Evolutionary conservation across 1,139 yeast species (phyloP), one percentile per base, ranked within the genome.

Genomic region (Meyerozyma carpophila): DNA sequence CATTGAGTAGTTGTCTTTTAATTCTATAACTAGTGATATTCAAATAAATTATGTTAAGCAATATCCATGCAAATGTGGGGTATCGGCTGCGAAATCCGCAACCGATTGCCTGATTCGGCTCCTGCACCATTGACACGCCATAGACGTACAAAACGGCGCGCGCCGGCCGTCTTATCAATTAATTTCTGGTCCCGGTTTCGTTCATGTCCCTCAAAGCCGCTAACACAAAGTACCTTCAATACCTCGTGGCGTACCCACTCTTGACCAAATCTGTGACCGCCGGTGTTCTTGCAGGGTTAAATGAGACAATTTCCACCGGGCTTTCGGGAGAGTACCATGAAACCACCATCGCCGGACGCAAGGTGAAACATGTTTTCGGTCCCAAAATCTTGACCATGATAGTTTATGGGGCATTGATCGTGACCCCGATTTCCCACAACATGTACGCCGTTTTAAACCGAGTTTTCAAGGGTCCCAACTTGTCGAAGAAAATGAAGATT

Each of bases 361-460:
- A 48, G 34, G 41, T 54, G 46, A 67, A 65, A 25, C 79, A 75
- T 50, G 65, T 72, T 6, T 50, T 74, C 39, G 69, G 75, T 43
- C 57, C 64, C 14, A 78, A 81, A 52, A 76, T 82, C 43, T 67
- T 79, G 27, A 72, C 77, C 47, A 83, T 89, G 88, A 81, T 86
- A 7, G 56, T 85, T 6, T 89, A 84, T 59, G 95, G 95, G 0
- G 73, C 81, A 40, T 61, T 77, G 18, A 72, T 89, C 25, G 76
- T 81, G 26, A 86, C 95, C 0, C 96, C 96, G 5, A 66, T 86
- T 38, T 73, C 87, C 21, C 96, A 89, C 61, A 78, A 68, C 48
- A 70, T 77, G 51, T 81, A 81, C 53, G 68, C 62, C 8, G 50
- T 70, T 9, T 63, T 80, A 43, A 79, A 79, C 51, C 62, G 58